phyloP scores from a whole-genome alignment of 2,329 filamentous ascomycete species.

The Pestalotiopsis fici region DNA sequence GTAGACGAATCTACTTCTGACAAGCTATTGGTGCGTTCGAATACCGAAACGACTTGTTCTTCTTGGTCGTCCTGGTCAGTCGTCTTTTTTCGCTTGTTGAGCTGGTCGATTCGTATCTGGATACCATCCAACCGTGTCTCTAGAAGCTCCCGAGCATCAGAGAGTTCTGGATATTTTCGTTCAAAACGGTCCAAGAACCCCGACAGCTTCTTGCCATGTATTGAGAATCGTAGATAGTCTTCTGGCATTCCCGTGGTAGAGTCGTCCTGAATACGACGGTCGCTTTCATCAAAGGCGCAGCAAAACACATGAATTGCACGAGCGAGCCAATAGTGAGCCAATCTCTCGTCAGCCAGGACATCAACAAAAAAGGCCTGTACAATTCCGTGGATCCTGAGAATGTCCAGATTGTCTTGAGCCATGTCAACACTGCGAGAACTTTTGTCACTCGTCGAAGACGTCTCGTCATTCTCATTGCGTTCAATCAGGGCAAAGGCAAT shows the following conservation, averaged over 20 bases:
- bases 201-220: constrained; percentile 50
- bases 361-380: constrained; percentile 56
- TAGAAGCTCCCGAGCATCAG: constrained; percentile 32
- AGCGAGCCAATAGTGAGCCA: constrained; percentile 49
- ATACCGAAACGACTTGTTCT: constrained; percentile 43
- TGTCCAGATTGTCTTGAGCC: constrained; percentile 46
- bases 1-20: constrained; percentile 49
- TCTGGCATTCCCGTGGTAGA: constrained; percentile 45
- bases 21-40: constrained; percentile 49
- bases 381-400: constrained; percentile 51
- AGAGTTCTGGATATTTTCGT: constrained; percentile 31
- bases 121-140: constrained; percentile 37
- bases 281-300: constrained; percentile 47
- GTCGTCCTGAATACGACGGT: constrained; percentile 41
- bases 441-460: constrained; percentile 40
- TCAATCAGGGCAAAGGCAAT: constrained; percentile 55
- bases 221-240: constrained; percentile 52
- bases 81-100: constrained; percentile 40
- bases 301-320: constrained; percentile 49
- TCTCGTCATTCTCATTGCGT: constrained; percentile 45
- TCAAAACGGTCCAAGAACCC: constrained; percentile 42
- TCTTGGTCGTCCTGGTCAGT: constrained; percentile 33
- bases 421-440: constrained; percentile 41
- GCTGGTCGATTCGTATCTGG: constrained; percentile 40
- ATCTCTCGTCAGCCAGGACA: constrained; percentile 39